phyloP scores from a whole-genome alignment of 2,329 filamentous ascomycete species.

The Fusarium redolens region DNA sequence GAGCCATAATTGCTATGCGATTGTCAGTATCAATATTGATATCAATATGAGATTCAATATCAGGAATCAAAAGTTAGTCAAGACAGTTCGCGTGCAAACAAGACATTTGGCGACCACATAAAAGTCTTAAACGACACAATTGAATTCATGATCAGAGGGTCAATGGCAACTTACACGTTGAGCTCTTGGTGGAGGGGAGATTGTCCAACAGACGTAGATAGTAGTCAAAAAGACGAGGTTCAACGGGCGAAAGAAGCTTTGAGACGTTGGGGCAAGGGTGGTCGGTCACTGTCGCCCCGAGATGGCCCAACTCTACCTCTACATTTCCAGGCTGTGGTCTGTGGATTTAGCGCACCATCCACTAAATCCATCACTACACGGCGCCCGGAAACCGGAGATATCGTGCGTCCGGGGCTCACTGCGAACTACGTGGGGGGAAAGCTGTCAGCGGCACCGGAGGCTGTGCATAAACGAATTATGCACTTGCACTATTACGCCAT shows the following conservation, averaged over 20 bases:
- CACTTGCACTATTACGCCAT: conserved; percentile 8
- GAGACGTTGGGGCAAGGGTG: conserved; percentile 35
- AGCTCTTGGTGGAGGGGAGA: conserved; percentile 10
- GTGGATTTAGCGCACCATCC: conserved; percentile 15
- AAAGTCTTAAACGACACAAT: conserved; percentile 3
- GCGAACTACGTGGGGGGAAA: conserved; percentile 4
- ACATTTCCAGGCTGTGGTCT: conserved; percentile 2
- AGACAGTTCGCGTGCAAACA: neutral
- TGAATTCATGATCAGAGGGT: neutral
- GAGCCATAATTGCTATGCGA: conserved; percentile 53
- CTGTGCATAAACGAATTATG: conserved; percentile 22
- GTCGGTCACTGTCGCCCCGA: conserved; percentile 36
- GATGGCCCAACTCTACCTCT: conserved; percentile 11
- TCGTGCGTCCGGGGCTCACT: conserved; percentile 20
- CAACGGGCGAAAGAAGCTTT: conserved; percentile 28
- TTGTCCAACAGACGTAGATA: neutral
- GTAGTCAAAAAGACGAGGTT: conserved; percentile 20
- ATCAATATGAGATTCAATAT: neutral
- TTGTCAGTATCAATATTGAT: conserved; percentile 11
- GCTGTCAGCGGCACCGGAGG: conserved; percentile 30
- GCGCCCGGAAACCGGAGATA: conserved; percentile 39
- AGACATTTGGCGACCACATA: neutral
- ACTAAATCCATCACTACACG: conserved; percentile 9
- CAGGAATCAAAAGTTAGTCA: neutral
- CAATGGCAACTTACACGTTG: conserved; percentile 23